Percentiles rank a stretch among this genome's conserved stretches.
Conservation (phyloP, 768 basidiomycete species). For the Hysterangium stoloniferum region DNA sequence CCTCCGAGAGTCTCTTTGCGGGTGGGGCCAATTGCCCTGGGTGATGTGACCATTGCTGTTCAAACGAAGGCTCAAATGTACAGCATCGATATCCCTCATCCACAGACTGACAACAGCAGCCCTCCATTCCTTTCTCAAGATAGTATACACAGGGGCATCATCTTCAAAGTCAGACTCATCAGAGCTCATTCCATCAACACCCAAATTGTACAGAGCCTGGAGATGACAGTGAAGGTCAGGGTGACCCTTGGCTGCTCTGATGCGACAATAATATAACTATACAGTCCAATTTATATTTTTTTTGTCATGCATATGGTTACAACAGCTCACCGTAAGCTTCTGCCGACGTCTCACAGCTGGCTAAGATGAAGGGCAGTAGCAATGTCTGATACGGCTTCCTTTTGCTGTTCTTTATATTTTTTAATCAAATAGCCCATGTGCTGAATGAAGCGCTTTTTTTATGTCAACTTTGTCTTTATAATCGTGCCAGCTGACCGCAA, state of each 20-base stretch:
- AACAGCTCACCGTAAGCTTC: neutral
- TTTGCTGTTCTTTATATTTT: neutral
- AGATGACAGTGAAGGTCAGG: neutral
- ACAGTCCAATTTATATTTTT: no score
- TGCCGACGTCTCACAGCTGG: neutral
- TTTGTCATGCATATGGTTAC: no score
- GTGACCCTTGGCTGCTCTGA: neutral
- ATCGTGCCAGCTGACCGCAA: neutral
- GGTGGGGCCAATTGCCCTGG: neutral
- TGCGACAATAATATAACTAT: neutral
- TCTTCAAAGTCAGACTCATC: neutral
- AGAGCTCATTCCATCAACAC: neutral
- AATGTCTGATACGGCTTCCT: neutral
- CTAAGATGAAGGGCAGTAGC: neutral
- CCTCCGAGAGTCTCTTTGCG: neutral
- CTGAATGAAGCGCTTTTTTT: neutral
- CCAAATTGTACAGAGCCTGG: neutral
- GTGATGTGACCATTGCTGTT: neutral
- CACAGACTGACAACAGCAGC: neutral
- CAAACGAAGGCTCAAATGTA: neutral
- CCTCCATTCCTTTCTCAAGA: no score
- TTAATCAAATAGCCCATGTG: neutral
- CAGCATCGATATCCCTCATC: neutral
- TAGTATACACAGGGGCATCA: neutral
- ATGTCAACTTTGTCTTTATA: neutral